Conservation (phyloP, 2,329 filamentous ascomycete genomes). For the Apiospora kogelbergensis region DNA sequence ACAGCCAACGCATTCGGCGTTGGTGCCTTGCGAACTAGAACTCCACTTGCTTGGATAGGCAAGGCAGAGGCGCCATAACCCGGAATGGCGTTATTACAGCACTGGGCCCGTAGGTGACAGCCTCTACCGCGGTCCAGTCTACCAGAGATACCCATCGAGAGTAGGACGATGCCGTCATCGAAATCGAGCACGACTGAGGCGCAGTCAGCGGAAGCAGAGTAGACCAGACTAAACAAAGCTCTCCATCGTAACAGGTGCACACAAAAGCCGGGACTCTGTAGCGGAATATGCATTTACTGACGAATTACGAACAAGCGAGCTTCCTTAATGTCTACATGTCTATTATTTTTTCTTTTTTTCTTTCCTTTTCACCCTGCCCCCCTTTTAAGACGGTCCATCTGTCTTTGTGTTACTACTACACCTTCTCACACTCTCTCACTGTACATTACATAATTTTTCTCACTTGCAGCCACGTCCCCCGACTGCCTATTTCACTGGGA, state of each 20-base stretch:
- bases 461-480: constrained; percentile 27
- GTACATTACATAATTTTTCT: constrained; percentile 26
- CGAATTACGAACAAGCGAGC: constrained; percentile 27
- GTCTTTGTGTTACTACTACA: constrained; percentile 20
- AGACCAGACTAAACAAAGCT: not conserved
- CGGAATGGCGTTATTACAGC: not conserved
- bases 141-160: constrained; percentile 15
- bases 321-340: constrained; percentile 35
- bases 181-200: constrained; percentile 9
- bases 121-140: constrained; percentile 9
- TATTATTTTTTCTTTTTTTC: constrained; percentile 22
- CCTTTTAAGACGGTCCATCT: constrained; percentile 24
- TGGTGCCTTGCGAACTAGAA: not conserved
- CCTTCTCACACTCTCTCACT: constrained; percentile 17
- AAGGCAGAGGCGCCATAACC: not conserved
- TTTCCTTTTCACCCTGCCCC: constrained; percentile 16
- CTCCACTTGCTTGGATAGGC: not conserved
- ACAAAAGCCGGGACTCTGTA: not conserved
- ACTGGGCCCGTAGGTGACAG: not conserved
- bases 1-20: not conserved
- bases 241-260: not conserved
- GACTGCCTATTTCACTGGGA: constrained; percentile 19
- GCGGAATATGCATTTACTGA: constrained; percentile 17
- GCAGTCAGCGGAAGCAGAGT: not conserved
- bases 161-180: not conserved